Conservation (phyloP, 805 yeast species). For the Blastobotrys attinorum region DNA sequence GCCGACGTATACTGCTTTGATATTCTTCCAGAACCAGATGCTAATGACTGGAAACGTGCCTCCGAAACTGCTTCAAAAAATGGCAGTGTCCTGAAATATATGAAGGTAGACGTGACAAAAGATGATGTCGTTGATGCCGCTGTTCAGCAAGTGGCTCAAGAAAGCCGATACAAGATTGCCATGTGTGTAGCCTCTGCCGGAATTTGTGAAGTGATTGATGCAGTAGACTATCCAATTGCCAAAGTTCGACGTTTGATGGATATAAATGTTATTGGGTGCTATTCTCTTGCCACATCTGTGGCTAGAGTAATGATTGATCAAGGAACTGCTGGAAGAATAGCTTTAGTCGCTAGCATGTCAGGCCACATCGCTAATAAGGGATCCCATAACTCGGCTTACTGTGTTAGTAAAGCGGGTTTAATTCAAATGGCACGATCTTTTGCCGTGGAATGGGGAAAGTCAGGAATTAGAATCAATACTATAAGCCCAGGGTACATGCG, state of each 20-base stretch:
- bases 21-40: constrained; percentile 1
- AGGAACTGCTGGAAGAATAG: constrained; percentile 6
- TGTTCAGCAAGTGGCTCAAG: neutral
- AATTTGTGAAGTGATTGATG: constrained; percentile 36
- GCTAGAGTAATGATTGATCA: constrained; percentile 7
- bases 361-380: constrained; percentile 3
- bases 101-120: neutral
- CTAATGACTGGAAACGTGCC: neutral
- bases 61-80: too few species aligned
- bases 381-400: constrained; percentile 5
- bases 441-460: constrained; percentile 6
- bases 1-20: constrained; percentile 1
- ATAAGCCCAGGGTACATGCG: constrained; percentile 5
- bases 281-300: constrained; percentile 1
- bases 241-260: constrained; percentile 1
- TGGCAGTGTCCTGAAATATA: constrained; percentile 5
- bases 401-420: constrained; percentile 4
- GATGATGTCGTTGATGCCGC: neutral
- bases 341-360: constrained; percentile 4
- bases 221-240: constrained; percentile 1
- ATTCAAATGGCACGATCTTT: constrained; percentile 1
- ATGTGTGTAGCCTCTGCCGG: constrained; percentile 32
- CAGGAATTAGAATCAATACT: constrained; percentile 4
- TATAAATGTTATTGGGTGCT: constrained; percentile 5
- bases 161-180: constrained; percentile 23